phyloP scores from a whole-genome alignment of 352 stramenopile species.

The Phytophthora sansomeana region DNA sequence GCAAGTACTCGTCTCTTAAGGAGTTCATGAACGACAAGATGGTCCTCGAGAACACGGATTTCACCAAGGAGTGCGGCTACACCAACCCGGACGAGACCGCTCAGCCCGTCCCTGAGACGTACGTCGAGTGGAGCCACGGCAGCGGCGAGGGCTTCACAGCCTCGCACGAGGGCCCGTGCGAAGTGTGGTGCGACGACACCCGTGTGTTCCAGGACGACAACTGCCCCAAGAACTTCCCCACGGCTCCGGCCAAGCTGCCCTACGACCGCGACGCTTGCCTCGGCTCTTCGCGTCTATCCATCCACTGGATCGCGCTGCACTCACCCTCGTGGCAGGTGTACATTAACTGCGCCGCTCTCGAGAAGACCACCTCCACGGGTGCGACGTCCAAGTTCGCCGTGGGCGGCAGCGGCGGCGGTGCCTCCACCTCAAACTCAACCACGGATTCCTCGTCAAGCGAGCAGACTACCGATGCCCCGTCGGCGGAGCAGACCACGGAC shows the following conservation, averaged over 20 bases:
- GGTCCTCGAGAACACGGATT: slow-evolving; percentile 16
- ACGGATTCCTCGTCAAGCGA: slow-evolving; percentile 26
- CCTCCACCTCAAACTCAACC: slow-evolving; percentile 20
- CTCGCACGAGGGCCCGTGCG: slow-evolving; percentile 31
- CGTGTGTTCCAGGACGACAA: slow-evolving; percentile 33
- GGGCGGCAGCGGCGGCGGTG: slow-evolving; percentile 12
- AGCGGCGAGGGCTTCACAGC: slow-evolving; percentile 29
- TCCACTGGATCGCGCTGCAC: slow-evolving; percentile 44
- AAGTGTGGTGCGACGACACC: slow-evolving; percentile 29
- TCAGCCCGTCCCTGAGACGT: slow-evolving; percentile 32
- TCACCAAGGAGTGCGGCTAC: slow-evolving; percentile 38
- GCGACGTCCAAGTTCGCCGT: slow-evolving; percentile 37
- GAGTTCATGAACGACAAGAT: slow-evolving; percentile 37
- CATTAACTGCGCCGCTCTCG: slow-evolving; percentile 35
- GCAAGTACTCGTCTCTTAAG: slow-evolving; percentile 33
- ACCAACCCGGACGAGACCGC: slow-evolving; percentile 28
- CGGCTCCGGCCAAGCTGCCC: slow-evolving; percentile 28
- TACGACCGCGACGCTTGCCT: slow-evolving; percentile 33
- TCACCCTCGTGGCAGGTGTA: slow-evolving; percentile 39
- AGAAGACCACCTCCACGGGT: slow-evolving; percentile 32
- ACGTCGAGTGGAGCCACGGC: slow-evolving; percentile 39
- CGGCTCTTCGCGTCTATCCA: slow-evolving; percentile 23
- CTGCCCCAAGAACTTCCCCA: slow-evolving; percentile 37
- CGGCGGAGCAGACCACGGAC: slow-evolving; percentile 7
- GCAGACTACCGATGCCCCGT: slow-evolving; percentile 12